Evolutionary conservation across 1,284 basidiomycete species (phyloP).

Genomic region (Fomes fomentarius): DNA sequence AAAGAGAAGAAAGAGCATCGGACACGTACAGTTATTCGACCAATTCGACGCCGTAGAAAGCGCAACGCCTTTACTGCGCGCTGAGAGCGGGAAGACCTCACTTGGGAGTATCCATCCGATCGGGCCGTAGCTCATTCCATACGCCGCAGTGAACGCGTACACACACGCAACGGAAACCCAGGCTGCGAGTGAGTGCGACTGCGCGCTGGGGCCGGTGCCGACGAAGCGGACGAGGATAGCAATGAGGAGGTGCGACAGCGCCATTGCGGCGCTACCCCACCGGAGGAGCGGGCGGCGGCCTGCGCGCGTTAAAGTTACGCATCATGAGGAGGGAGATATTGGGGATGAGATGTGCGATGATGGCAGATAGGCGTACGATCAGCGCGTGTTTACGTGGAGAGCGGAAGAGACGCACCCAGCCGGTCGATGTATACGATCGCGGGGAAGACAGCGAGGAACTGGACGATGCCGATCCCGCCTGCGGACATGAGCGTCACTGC

Average conservation of each 20-base stretch:
- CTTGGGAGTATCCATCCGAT: slow-evolving; percentile 84
- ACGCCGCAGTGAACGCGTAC: slow-evolving; percentile 81
- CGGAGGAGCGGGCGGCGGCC: slow-evolving; percentile 67
- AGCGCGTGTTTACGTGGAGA: too few species aligned
- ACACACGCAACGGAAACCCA: slow-evolving; percentile 74
- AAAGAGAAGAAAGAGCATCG: neutral
- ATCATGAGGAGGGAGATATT: neutral
- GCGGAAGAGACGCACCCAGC: slow-evolving; percentile 56
- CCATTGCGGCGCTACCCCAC: slow-evolving; percentile 75
- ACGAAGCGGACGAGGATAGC: slow-evolving; percentile 64
- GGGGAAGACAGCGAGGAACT: slow-evolving; percentile 76
- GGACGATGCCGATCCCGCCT: slow-evolving; percentile 80
- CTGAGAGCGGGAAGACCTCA: slow-evolving; percentile 87
- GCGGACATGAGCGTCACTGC: slow-evolving; percentile 65
- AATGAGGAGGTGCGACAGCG: slow-evolving; percentile 71
- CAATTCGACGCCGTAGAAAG: slow-evolving; percentile 86
- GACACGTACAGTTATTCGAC: slow-evolving; percentile 72
- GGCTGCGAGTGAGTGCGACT: slow-evolving; percentile 57
- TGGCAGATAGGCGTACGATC: too few species aligned
- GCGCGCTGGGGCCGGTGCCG: slow-evolving; percentile 56
- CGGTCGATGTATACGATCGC: slow-evolving; percentile 73
- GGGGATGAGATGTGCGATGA: too few species aligned
- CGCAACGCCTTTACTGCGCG: slow-evolving; percentile 83
- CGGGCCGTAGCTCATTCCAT: slow-evolving; percentile 84
- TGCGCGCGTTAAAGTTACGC: slow-evolving; percentile 24